Evolutionary conservation across 1,284 basidiomycete genomes (phyloP), one percentile per base, ranked within the genome.

Genomic region (Thecaphora thlaspeos): DNA sequence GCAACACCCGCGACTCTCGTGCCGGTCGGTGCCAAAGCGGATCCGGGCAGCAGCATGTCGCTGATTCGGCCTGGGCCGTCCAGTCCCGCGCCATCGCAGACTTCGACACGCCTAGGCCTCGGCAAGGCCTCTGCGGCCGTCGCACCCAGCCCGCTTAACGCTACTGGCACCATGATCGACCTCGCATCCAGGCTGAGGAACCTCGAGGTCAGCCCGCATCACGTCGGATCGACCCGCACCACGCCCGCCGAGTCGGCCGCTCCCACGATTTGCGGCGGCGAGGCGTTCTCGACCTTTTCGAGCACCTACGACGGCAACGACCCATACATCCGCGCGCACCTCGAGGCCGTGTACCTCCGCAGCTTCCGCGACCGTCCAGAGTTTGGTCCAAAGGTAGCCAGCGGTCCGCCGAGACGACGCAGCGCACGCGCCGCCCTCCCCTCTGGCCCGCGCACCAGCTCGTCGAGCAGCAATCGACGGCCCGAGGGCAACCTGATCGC

Each of bases 291-390:
- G 4, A 38, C 37, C 24, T 73, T 70, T 45, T 50, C 56, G 0
- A 64, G 55, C 41, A 75, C 73, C 4, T 76, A 76, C 52, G 70
- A 73, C 24, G 75, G 75, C 32, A 57, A 61, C 12, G 75, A 77
- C 32, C 75, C 75, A 1, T 71, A 74, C 47, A 61, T 76, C 36
- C 67, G 66, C 4, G 72, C 74, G 5, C 75, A 77, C 44, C 67
- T 77, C 22, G 66, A 71, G 34, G 58, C 57, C 2, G 63, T 72
- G 3, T 74, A 71, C 46, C 41, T 69, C 21, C 56, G 62, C 21
- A 58, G 48, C 10, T 73, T 71, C 56, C 58, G 65, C 14, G 68
- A 72, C 19, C 53, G 62, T 9, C 58, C 63, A 9, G 55, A 55
- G 42, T 54, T 63, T 8, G 67, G 56, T n/a, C 61, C 59, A 10